These are phyloP conservation scores for Cardamine occulta DNA, from an alignment of 345 rosid species.

Conservation along the genomic window DNA sequence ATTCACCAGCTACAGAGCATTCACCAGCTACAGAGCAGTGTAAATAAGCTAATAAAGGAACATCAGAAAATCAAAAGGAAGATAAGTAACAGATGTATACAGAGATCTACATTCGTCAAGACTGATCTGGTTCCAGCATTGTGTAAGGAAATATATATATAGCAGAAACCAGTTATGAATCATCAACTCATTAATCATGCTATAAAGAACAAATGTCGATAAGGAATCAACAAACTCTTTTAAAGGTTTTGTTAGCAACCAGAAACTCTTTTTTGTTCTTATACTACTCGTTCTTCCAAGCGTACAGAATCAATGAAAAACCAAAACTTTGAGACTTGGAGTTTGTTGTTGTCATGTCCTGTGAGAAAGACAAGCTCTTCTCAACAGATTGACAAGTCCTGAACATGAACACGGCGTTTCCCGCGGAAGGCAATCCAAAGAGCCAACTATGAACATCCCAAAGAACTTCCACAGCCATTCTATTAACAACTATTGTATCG, in stretches of 20 bases:
- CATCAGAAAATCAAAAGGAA: neutral
- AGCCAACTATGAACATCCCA: constrained; percentile 99
- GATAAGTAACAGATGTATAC: constrained; percentile 12
- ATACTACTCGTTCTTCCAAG: constrained; percentile 72
- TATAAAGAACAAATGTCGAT: constrained; percentile 36
- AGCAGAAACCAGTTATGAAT: constrained; percentile 26
- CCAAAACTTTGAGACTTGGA: constrained; percentile 67
- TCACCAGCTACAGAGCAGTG: neutral
- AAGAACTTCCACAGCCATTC: constrained; percentile 75
- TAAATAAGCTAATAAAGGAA: constrained; percentile 14
- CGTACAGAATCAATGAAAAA: constrained; percentile 66
- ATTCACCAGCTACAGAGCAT: neutral
- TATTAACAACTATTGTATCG: constrained; percentile 81
- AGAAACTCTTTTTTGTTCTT: constrained; percentile 4
- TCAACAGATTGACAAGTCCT: constrained; percentile 66
- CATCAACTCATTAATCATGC: constrained; percentile 35
- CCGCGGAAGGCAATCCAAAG: constrained; percentile 68
- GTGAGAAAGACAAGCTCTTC: constrained; percentile 53
- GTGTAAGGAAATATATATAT: neutral
- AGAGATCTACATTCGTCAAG: constrained; percentile 12
- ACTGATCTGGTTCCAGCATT: constrained; percentile 22
- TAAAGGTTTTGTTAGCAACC: constrained; percentile 27
- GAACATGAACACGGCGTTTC: constrained; percentile 91
- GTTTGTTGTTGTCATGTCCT: constrained; percentile 47
- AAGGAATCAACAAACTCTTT: constrained; percentile 42